phyloP scores from a whole-genome alignment of 176 grass and related monocot species.

The Leersia perrieri region DNA sequence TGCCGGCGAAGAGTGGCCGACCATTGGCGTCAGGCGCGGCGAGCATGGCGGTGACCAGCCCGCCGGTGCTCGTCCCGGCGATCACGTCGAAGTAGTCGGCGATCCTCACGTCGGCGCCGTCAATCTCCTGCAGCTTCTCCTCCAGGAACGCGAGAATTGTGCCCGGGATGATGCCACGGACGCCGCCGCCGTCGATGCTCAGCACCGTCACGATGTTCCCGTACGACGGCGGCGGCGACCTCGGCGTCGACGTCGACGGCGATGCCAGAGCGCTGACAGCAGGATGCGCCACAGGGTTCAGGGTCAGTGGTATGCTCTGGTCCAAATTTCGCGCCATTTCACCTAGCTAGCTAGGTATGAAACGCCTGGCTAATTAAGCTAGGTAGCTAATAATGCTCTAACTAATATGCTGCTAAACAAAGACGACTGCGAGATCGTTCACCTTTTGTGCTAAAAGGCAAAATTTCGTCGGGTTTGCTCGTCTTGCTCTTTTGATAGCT shows the following conservation, averaged over 20 bases:
- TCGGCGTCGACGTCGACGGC: not conserved
- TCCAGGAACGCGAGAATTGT: slow-evolving; percentile 52
- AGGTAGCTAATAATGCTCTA: too few species aligned
- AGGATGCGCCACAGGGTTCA: not conserved
- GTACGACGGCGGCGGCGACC: slow-evolving; percentile 4
- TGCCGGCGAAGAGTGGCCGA: too few species aligned
- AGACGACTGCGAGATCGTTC: too few species aligned
- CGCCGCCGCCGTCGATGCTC: slow-evolving; percentile 50
- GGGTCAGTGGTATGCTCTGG: not conserved
- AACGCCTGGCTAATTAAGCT: too few species aligned
- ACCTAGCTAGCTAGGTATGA: too few species aligned
- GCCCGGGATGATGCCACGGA: slow-evolving; percentile 53
- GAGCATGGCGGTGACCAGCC: slow-evolving; percentile 46
- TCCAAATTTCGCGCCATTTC: too few species aligned
- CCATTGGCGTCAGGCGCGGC: too few species aligned
- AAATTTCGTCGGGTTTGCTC: too few species aligned
- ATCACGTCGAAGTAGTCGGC: slow-evolving; percentile 82
- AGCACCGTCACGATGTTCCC: slow-evolving; percentile 43
- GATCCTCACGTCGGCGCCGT: too few species aligned
- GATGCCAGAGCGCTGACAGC: not conserved
- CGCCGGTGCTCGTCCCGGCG: slow-evolving; percentile 66
- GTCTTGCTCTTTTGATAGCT: too few species aligned
- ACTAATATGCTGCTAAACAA: too few species aligned
- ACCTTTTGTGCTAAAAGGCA: too few species aligned
- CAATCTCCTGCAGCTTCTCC: slow-evolving; percentile 37